Evolutionary conservation across 495 filamentous ascomycete species (phyloP).

Genomic region (Chaetomium tenue): DNA sequence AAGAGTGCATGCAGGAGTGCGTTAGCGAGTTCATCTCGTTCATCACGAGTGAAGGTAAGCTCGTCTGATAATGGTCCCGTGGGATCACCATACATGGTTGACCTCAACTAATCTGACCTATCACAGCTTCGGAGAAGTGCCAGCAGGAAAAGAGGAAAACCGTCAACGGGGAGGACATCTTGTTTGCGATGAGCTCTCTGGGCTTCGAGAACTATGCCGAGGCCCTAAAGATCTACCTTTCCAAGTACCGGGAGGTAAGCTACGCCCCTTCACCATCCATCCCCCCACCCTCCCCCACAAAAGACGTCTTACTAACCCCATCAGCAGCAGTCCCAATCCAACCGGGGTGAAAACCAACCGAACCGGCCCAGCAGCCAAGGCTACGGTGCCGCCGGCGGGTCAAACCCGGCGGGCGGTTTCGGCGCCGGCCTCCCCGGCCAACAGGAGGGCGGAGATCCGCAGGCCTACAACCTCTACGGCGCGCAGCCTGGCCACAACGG

Average conservation of each 20-base stretch:
- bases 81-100: constrained; percentile 28
- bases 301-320: constrained; percentile 34
- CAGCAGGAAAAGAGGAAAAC: constrained; percentile 99
- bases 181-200: constrained; percentile 98
- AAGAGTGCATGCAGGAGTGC: constrained; percentile 99
- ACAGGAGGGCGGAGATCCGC: constrained; percentile 54
- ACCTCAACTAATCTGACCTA: constrained; percentile 31
- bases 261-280: constrained; percentile 22
- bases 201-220: constrained; percentile 99
- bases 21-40: constrained; percentile 99
- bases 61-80: background rate
- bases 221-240: constrained; percentile 94
- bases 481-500: constrained; percentile 70
- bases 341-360: constrained; percentile 67
- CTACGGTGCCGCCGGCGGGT: constrained; percentile 55
- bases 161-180: constrained; percentile 96
- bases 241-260: constrained; percentile 96
- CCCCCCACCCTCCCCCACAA: constrained; percentile 13
- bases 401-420: constrained; percentile 53
- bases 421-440: constrained; percentile 57
- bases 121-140: constrained; percentile 93
- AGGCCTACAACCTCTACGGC: constrained; percentile 59
- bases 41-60: constrained; percentile 93
- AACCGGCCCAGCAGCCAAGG: constrained; percentile 69
- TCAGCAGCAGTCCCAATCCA: constrained; percentile 66